Evolutionary conservation across 2,329 filamentous ascomycete genomes (phyloP).

Genomic region (Sarocladium kiliense): DNA sequence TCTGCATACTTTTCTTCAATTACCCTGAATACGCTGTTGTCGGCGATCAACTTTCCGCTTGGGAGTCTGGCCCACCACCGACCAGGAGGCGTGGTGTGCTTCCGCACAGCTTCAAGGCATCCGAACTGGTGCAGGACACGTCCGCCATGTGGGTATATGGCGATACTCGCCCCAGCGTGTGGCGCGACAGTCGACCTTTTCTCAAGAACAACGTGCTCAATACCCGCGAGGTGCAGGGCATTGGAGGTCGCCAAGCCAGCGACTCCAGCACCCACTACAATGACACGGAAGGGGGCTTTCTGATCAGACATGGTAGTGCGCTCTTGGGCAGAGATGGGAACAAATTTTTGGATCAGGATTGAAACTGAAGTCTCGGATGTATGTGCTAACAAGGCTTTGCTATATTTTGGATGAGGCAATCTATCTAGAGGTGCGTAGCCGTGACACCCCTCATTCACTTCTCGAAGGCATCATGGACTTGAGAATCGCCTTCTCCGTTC

Average conservation of each 20-base stretch:
- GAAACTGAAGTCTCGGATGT: background rate
- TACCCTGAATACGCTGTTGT: background rate
- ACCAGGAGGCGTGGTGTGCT: background rate
- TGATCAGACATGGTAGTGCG: background rate
- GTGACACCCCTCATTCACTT: too few relatives aligned
- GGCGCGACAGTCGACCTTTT: slow-evolving; percentile 14
- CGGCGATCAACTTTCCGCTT: background rate
- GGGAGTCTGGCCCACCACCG: background rate
- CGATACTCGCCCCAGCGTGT: slow-evolving; percentile 17
- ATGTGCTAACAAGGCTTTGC: background rate
- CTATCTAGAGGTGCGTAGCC: too few relatives aligned
- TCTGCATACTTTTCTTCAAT: background rate
- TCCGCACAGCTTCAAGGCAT: slow-evolving; percentile 10
- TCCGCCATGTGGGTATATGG: slow-evolving; percentile 19
- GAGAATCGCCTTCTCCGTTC: background rate
- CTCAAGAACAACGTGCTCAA: slow-evolving; percentile 24
- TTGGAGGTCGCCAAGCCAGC: slow-evolving; percentile 24
- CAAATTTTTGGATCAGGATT: background rate
- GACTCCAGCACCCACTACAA: slow-evolving; percentile 28
- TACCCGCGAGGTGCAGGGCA: slow-evolving; percentile 22
- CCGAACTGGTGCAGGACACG: slow-evolving; percentile 24
- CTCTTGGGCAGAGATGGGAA: too few relatives aligned
- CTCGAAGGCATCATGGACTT: too few relatives aligned
- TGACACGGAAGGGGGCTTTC: slow-evolving; percentile 12
- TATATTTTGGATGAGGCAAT: background rate